Base-by-base conservation (phyloP, 1,139 yeast genomes). In the Saccharomyces hybrid region DNA sequence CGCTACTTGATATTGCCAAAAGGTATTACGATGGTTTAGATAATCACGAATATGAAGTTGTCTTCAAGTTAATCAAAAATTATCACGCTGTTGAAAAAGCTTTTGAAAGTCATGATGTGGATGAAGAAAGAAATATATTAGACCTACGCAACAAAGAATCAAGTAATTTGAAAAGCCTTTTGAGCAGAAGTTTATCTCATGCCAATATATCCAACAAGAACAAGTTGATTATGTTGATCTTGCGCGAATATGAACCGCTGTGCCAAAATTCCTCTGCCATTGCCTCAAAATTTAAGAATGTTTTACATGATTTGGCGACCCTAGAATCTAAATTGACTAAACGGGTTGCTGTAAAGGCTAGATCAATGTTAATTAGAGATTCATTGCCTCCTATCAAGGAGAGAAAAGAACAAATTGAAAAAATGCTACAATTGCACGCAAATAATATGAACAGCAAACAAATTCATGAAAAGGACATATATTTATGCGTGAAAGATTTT, bases 381-480 rank as follows among this genome's bases (percentile, higher is more conserved):
- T 88, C 97, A 44, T 79, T 91, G 73, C 98, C 98, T 48, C 88
- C 97, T 5, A 83, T 88, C 63, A 84, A 86, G 71, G 98, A 91
- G 75, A 84, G 97, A 75, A 85, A 95, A 19, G 97, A 90, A 68
- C 97, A 91, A 75, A 80, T 91, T 68, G 97, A 91, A 74, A 97
- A 90, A 71, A 90, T 91, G 66, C 80, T 91, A 72, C 82, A 90
- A 71, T 83, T 95, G 19, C 83, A 96, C 47, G 97, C 91, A 51
- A 87, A 90, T 66, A 89, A 86, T 66, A 81, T 93, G 42, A 79
- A 83, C 38, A 90, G 89, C 66, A 97, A 97, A 64, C 95, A 88
- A 66, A 81, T 85, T 54, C 78, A 79, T 63, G 81, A 84, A 54
- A 81, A 81, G 65, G 95, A 90, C 70, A 81, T 88, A 61, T 80